These are phyloP conservation scores for Thelonectria rubi DNA, from an alignment of 2,329 filamentous ascomycete genomes.

Conservation along the genomic window DNA sequence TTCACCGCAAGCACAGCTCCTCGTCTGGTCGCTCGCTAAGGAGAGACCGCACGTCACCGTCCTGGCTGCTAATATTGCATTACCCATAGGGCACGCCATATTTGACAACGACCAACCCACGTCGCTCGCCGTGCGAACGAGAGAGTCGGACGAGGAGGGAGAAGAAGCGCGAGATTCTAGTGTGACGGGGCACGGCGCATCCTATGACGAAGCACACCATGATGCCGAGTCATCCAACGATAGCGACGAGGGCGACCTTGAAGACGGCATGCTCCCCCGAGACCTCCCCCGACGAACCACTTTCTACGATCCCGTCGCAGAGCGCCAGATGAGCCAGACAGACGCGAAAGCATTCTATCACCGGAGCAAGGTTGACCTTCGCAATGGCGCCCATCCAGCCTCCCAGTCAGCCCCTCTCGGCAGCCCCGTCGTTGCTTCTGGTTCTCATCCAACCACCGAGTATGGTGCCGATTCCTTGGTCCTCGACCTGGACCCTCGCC, in stretches of 20 bases:
- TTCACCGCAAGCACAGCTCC: conserved; percentile 19
- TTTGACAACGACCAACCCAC: conserved; percentile 37
- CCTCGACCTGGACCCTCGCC: conserved; percentile 43
- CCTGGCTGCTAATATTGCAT: conserved; percentile 11
- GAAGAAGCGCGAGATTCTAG: conserved; percentile 39
- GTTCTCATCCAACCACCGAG: conserved; percentile 48
- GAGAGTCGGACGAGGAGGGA: conserved; percentile 46
- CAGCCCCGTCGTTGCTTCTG: conserved; percentile 56
- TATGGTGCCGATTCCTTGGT: conserved; percentile 49
- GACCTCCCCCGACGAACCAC: conserved; percentile 77
- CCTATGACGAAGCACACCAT: conserved; percentile 36
- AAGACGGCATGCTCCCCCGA: conserved; percentile 67
- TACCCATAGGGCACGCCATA: conserved; percentile 18
- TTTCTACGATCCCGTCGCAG: conserved; percentile 91
- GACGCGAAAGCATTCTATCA: conserved; percentile 98
- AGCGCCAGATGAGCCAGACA: conserved; percentile 92
- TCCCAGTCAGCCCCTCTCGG: conserved; percentile 55
- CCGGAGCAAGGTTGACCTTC: conserved; percentile 74
- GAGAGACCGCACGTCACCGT: background rate
- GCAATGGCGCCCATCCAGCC: conserved; percentile 51
- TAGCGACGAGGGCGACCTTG: conserved; percentile 46
- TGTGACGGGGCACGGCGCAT: conserved; percentile 36
- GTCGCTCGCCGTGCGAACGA: conserved; percentile 39
- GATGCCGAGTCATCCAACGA: conserved; percentile 32
- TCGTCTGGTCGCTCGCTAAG: conserved; percentile 16